These are phyloP conservation scores for Phialophora chinensis DNA, from an alignment of 2,329 filamentous ascomycete genomes.

Conservation along the genomic window DNA sequence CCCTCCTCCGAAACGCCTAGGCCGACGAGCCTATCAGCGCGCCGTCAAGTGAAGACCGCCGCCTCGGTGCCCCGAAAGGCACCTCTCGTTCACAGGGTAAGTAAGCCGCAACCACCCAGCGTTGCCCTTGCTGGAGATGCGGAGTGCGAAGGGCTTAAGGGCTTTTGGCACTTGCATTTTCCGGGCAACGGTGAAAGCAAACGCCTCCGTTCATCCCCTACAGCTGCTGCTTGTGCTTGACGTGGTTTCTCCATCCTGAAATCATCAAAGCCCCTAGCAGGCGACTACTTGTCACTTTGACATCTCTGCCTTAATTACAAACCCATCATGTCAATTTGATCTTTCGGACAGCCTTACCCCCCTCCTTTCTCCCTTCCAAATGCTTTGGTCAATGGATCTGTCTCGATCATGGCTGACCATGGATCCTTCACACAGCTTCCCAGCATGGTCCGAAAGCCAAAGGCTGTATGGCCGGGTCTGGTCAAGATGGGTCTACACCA, in stretches of 20 bases:
- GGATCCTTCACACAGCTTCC: constrained; percentile 38
- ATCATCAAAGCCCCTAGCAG: constrained; percentile 33
- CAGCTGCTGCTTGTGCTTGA: constrained; percentile 14
- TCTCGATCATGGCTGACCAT: constrained; percentile 41
- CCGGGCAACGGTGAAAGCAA: background rate
- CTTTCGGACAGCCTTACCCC: background rate
- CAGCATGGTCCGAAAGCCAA: constrained; percentile 41
- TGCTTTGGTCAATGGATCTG: constrained; percentile 40
- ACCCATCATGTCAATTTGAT: constrained; percentile 30
- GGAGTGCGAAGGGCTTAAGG: background rate
- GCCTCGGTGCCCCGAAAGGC: background rate
- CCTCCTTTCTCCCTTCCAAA: constrained; percentile 29
- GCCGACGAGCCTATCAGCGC: background rate
- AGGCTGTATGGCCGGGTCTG: constrained; percentile 40
- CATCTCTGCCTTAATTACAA: constrained; percentile 23
- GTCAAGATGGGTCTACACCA: constrained; percentile 38
- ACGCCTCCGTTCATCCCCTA: constrained; percentile 7
- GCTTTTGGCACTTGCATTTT: background rate
- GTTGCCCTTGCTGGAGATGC: constrained; percentile 1
- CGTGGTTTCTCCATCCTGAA: constrained; percentile 20
- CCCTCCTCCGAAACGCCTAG: background rate
- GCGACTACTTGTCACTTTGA: constrained; percentile 28
- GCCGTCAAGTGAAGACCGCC: background rate
- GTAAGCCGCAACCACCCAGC: constrained; percentile 16
- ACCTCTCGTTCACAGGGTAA: constrained; percentile 9